Conservation (phyloP, 257 asterid species). For the Cynanchum wilfordii region DNA sequence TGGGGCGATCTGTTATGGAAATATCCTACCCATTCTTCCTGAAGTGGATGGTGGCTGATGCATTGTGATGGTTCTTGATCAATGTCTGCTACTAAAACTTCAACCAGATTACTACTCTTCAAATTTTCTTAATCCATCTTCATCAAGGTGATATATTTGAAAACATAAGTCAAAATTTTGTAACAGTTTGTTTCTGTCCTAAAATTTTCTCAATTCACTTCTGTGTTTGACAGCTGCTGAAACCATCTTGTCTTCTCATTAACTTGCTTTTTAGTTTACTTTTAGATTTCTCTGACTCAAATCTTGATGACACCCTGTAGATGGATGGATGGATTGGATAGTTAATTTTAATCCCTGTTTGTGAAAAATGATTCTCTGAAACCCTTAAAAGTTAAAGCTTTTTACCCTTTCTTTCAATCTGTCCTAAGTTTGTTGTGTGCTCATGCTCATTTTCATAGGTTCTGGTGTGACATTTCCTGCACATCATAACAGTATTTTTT, state of each 20-base stretch:
- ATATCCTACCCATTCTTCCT: constrained; percentile 65
- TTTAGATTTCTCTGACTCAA: not conserved
- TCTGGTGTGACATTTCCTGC: too few species aligned
- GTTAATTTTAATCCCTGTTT: too few species aligned
- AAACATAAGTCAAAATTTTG: constrained; percentile 6
- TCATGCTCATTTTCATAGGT: too few species aligned
- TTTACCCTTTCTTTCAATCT: too few species aligned
- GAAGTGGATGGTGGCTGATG: not conserved
- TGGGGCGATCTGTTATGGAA: constrained; percentile 51
- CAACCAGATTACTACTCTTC: not conserved
- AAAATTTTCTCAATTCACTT: not conserved
- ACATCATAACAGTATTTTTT: too few species aligned
- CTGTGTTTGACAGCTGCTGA: not conserved
- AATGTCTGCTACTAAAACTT: not conserved
- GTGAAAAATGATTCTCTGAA: too few species aligned
- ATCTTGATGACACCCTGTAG: not conserved
- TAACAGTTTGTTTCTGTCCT: not conserved
- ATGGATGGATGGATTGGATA: too few species aligned
- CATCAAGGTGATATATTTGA: not conserved
- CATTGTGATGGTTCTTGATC: not conserved
- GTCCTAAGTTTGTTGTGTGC: too few species aligned
- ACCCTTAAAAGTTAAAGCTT: too few species aligned
- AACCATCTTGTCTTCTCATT: not conserved
- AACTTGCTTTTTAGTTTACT: not conserved
- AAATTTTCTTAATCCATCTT: not conserved